A percentile compares a stretch with the other conserved stretches of the same genome.
phyloP scores from a whole-genome alignment of 371 early-diverging fungal species.

The Circinella minor region DNA sequence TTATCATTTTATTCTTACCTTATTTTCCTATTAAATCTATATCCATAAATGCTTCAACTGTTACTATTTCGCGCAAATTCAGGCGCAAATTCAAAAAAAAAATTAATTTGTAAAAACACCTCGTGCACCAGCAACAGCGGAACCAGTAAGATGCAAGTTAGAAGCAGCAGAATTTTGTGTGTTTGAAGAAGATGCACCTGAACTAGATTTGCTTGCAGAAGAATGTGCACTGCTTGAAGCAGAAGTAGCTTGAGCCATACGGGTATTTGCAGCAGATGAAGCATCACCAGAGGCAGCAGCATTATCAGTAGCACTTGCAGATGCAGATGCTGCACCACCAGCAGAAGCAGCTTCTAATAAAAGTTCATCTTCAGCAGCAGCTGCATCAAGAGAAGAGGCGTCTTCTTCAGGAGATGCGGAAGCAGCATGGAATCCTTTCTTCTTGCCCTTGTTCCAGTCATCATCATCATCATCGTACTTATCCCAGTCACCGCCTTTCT shows the following conservation, averaged over 20 bases:
- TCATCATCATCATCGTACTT: background rate
- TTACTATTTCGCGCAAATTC: no score
- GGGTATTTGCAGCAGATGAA: background rate
- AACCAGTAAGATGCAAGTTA: conserved; percentile 21
- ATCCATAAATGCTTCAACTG: no score
- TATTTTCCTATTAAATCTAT: no score
- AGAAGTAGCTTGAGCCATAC: conserved; percentile 12
- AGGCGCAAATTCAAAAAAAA: no score
- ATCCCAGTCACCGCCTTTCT: conserved; percentile 4
- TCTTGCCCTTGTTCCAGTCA: background rate
- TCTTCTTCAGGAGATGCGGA: conserved; percentile 6
- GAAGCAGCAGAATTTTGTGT: conserved; percentile 7
- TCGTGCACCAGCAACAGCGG: conserved; percentile 18
- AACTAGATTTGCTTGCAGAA: conserved; percentile 12
- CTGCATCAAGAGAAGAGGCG: conserved; percentile 14
- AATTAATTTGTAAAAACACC: no score
- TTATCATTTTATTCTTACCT: no score
- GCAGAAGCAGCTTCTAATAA: conserved; percentile 20
- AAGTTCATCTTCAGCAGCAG: background rate
- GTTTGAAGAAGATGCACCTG: background rate
- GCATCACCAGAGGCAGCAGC: background rate
- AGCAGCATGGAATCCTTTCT: conserved; percentile 14
- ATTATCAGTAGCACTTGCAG: background rate
- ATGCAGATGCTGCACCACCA: conserved; percentile 3
- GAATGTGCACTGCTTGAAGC: conserved; percentile 11